Conservation (phyloP, 2,329 filamentous ascomycete genomes). For the Metarhizium sp. region DNA sequence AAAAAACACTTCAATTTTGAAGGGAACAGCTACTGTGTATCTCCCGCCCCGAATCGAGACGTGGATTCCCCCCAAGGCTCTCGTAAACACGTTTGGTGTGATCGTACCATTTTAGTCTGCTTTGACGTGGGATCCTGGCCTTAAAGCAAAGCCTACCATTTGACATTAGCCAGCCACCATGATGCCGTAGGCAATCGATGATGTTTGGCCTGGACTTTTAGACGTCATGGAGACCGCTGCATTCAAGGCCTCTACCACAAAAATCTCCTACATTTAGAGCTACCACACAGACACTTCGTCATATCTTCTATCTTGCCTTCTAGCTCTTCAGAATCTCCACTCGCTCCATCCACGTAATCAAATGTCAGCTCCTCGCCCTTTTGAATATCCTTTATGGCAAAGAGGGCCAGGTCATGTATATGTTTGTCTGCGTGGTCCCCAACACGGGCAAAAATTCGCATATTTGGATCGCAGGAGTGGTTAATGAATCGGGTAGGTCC, state of each 20-base stretch:
- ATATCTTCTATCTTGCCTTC: constrained; percentile 38
- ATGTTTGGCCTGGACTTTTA: neutral
- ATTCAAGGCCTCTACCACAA: constrained; percentile 43
- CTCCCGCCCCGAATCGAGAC: too few species aligned
- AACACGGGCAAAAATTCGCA: constrained; percentile 69
- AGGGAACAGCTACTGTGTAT: too few species aligned
- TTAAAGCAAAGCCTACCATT: too few species aligned
- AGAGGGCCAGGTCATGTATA: constrained; percentile 69
- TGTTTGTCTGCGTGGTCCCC: constrained; percentile 67
- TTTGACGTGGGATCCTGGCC: too few species aligned
- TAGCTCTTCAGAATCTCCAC: constrained; percentile 34
- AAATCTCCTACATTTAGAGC: constrained; percentile 56
- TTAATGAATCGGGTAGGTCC: constrained; percentile 77
- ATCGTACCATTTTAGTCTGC: too few species aligned
- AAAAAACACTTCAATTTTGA: too few species aligned
- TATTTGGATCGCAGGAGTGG: constrained; percentile 71
- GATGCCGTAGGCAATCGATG: neutral
- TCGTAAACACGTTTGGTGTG: too few species aligned
- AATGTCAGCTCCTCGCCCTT: constrained; percentile 66
- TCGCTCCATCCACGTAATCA: constrained; percentile 64
- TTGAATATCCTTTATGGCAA: constrained; percentile 57
- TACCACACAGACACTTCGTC: constrained; percentile 53
- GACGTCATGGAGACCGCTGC: too few species aligned
- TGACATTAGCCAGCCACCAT: too few species aligned
- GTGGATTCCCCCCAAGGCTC: too few species aligned